Conservation (phyloP, 129 eudicot species). For the Kitagawia praeruptora region DNA sequence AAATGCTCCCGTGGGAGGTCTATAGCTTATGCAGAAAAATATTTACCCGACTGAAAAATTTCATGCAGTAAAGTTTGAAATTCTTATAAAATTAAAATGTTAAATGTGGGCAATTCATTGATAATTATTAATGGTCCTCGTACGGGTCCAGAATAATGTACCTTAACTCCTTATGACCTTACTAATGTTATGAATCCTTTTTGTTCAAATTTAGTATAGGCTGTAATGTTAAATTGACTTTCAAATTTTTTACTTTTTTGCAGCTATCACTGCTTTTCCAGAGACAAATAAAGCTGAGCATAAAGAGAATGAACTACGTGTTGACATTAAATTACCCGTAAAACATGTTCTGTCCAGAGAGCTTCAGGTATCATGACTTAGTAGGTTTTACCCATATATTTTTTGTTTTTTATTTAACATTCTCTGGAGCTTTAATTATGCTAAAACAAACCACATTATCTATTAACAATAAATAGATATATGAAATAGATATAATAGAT, state of each 20-base stretch:
- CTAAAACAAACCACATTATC: too few species aligned
- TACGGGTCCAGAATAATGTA: background rate
- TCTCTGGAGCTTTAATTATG: too few species aligned
- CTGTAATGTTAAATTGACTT: slow-evolving; percentile 19
- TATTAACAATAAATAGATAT: too few species aligned
- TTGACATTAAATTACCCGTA: slow-evolving; percentile 62
- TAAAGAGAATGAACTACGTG: slow-evolving; percentile 41
- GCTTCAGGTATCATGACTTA: slow-evolving; percentile 64
- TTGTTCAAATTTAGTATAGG: background rate
- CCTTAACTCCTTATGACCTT: background rate
- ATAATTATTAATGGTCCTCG: background rate
- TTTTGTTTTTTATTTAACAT: too few species aligned
- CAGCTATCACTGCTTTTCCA: slow-evolving; percentile 44
- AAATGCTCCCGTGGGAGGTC: slow-evolving; percentile 67
- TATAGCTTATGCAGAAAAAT: background rate
- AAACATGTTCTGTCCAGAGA: slow-evolving; percentile 72
- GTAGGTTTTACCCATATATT: too few species aligned
- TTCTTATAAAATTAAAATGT: background rate
- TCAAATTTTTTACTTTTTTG: slow-evolving; percentile 30
- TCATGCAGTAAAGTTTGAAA: background rate
- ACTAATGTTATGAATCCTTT: background rate
- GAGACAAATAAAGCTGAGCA: slow-evolving; percentile 43
- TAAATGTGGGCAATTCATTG: background rate
- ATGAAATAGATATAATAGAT: too few species aligned
- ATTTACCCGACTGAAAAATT: background rate